Percentiles rank a stretch among this genome's conserved stretches.
Conservation (phyloP, 2,329 filamentous ascomycete species). For the Huntiella moniliformis region DNA sequence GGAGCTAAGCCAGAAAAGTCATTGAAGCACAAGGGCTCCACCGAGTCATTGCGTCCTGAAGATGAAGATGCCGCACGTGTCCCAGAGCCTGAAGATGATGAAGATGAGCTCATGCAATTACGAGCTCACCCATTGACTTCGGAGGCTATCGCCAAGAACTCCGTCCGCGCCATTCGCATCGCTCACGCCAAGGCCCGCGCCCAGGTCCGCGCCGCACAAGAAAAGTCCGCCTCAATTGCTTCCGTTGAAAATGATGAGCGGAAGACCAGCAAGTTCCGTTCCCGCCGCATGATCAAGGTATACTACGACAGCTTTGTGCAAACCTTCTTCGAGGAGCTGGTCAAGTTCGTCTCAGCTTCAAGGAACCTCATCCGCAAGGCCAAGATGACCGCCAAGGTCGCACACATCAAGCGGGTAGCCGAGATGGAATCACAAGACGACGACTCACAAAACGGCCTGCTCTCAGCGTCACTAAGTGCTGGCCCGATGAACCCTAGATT, state of each 20-base stretch:
- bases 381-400: constrained; percentile 64
- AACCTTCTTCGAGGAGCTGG: constrained; percentile 61
- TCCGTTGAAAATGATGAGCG: constrained; percentile 27
- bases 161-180: constrained; percentile 26
- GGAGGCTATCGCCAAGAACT: constrained; percentile 22
- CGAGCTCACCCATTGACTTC: constrained; percentile 12
- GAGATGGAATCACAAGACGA: constrained; percentile 37
- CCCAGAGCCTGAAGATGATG: constrained; percentile 8
- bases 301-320: constrained; percentile 84
- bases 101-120: constrained; percentile 9
- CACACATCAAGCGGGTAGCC: constrained; percentile 40
- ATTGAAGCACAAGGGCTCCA: constrained; percentile 32
- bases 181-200: constrained; percentile 28
- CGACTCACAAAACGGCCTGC: constrained; percentile 9
- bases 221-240: constrained; percentile 31
- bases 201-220: constrained; percentile 27
- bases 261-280: constrained; percentile 37
- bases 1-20: constrained; percentile 18
- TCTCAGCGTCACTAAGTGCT: constrained; percentile 12
- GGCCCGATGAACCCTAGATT: constrained; percentile 14
- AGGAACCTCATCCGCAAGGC: constrained; percentile 74
- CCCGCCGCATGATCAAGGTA: constrained; percentile 63
- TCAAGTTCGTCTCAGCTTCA: constrained; percentile 61
- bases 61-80: constrained; percentile 21
- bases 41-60: constrained; percentile 32